phyloP scores from a whole-genome alignment of 208 protist species.

The Crithidia expoeki region DNA sequence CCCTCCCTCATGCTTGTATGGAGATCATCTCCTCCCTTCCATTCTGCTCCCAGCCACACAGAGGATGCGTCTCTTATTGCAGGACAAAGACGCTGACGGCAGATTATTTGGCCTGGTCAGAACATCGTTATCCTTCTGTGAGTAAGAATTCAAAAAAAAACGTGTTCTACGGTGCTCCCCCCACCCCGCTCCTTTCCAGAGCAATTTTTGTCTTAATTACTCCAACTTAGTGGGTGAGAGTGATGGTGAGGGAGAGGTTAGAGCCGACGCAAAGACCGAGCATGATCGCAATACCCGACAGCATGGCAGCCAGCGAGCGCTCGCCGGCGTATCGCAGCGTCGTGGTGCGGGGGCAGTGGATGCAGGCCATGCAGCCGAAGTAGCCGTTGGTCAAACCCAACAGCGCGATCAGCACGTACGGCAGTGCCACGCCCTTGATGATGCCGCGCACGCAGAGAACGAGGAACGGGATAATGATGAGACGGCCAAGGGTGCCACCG shows the following conservation, averaged over 20 bases:
- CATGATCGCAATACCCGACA: constrained; percentile 51
- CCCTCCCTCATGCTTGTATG: background rate
- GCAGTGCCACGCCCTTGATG: constrained; percentile 46
- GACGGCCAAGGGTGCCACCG: constrained; percentile 44
- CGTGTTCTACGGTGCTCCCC: background rate
- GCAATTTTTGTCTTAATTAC: background rate
- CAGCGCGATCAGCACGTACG: constrained; percentile 61
- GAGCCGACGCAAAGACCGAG: constrained; percentile 61
- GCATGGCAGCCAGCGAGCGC: constrained; percentile 62
- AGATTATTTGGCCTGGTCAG: background rate
- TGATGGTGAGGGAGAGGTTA: constrained; percentile 53
- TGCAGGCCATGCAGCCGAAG: constrained; percentile 69
- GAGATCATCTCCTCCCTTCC: background rate
- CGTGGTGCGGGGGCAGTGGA: constrained; percentile 57
- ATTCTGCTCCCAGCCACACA: background rate
- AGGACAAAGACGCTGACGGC: background rate
- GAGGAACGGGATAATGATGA: constrained; percentile 60
- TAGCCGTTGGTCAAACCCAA: constrained; percentile 81
- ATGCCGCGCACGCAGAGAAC: constrained; percentile 61
- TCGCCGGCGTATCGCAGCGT: constrained; percentile 58
- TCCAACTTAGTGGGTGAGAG: constrained; percentile 32
- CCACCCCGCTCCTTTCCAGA: background rate
- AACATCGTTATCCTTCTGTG: background rate
- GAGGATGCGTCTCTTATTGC: background rate
- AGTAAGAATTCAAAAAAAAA: background rate